Base-by-base conservation (phyloP, 2,329 filamentous ascomycete genomes). In the Diaporthe caulivora region DNA sequence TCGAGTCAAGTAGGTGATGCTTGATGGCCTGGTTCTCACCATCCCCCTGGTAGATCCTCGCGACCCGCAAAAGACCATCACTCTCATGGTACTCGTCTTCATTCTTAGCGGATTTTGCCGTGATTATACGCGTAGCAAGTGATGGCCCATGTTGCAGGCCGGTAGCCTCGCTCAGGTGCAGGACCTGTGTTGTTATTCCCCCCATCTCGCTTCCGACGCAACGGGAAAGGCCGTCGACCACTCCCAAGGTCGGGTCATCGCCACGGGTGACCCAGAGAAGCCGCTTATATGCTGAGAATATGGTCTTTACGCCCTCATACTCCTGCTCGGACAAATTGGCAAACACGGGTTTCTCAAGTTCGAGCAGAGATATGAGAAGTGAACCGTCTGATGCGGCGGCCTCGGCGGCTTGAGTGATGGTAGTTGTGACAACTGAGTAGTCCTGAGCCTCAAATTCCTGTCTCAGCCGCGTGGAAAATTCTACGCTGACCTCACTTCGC, bases 1-100 rank as follows among this genome's bases (percentile, higher is more conserved):
- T 64, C 64, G 64, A 73, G 55, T 73, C 71, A 44, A 62, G 62
- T 24, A 73, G 71, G 65, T 73, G 71, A 49, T 73, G 71, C 54
- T 64, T 70, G 44, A 73, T 65, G 37, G 69, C 71, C 21, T 47
- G 54, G 54, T 73, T 73, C 71, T 73, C 71, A 21, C 47, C 17
- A 53, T 70, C 54, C 44, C 69, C 64, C 65, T 62, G 69, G 64
- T 55, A 49, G 64, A 73, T 69, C n/a, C 71, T 64, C 37, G 71
- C 62, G 24, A 73, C 71, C 64, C 47, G 51, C 10, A 73, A 49
- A 26, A 65, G 64, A 17, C 71, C 71, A 31, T 73, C 47, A 44
- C 54, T 44, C 26, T 73, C 71, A 57, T 55, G 71, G 65, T 69
- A 73, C 55, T 58, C 55, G 37, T 31, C 55, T 37, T 58, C 55